Evolutionary conservation across 2,329 filamentous ascomycete genomes (phyloP).

Genomic region (Xylariomycetidae sp.): DNA sequence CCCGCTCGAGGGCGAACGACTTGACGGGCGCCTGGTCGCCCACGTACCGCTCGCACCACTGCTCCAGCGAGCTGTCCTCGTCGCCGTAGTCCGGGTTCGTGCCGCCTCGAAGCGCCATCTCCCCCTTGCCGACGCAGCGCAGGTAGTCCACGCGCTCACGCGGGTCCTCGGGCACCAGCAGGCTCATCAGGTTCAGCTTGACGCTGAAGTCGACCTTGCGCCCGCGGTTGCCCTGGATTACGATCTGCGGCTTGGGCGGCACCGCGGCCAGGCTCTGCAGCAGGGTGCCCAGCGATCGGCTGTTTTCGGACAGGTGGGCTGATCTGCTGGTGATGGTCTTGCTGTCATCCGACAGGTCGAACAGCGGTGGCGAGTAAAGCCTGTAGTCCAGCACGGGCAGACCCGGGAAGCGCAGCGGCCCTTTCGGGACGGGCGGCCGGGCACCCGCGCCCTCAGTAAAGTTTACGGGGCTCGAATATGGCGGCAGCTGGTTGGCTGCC

Average conservation of each 20-base stretch:
- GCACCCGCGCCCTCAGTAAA: slow-evolving; percentile 10
- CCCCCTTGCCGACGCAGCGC: slow-evolving; percentile 43
- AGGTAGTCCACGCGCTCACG: slow-evolving; percentile 47
- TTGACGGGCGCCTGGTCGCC: slow-evolving; percentile 41
- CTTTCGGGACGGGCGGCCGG: slow-evolving; percentile 12
- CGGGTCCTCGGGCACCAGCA: slow-evolving; percentile 45
- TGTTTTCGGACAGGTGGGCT: slow-evolving; percentile 43
- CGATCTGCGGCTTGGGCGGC: slow-evolving; percentile 51
- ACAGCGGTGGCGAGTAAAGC: slow-evolving; percentile 48
- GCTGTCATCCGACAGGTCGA: slow-evolving; percentile 45
- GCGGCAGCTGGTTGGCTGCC: slow-evolving; percentile 15
- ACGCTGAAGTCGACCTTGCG: slow-evolving; percentile 46
- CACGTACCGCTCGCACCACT: slow-evolving; percentile 45
- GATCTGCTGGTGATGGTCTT: slow-evolving; percentile 43
- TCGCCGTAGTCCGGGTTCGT: slow-evolving; percentile 36
- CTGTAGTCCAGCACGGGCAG: slow-evolving; percentile 46
- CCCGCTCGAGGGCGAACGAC: slow-evolving; percentile 46
- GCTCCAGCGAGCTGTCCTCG: slow-evolving; percentile 39
- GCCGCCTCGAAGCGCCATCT: slow-evolving; percentile 47
- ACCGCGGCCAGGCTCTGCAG: slow-evolving; percentile 45
- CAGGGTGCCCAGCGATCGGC: slow-evolving; percentile 39
- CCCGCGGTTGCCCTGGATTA: slow-evolving; percentile 42
- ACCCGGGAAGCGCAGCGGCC: slow-evolving; percentile 38
- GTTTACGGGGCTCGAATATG: slow-evolving; percentile 24
- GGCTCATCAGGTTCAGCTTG: slow-evolving; percentile 49